Conservation (phyloP, 208 protist genomes). For the Hexamita inflata region DNA sequence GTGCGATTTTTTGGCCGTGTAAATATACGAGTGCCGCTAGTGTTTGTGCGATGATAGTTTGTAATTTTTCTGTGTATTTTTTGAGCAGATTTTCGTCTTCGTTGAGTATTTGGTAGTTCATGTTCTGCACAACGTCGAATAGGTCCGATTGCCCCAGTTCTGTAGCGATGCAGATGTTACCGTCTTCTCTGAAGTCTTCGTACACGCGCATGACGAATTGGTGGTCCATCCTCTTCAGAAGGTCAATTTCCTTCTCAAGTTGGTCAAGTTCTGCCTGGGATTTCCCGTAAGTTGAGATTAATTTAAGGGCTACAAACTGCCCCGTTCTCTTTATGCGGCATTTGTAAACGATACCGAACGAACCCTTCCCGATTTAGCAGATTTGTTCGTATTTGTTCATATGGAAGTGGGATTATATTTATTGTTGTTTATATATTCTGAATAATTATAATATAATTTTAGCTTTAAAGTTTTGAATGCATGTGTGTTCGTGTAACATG, state of each 20-base stretch:
- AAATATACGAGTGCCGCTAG: neutral
- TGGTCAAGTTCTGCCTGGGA: neutral
- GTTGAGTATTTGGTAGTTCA: neutral
- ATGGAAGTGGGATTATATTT: too few species aligned
- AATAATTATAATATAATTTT: too few species aligned
- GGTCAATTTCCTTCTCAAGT: neutral
- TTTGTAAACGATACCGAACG: constrained; percentile 22
- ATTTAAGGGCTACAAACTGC: constrained; percentile 19
- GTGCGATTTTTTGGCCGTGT: neutral
- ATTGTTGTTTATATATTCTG: too few species aligned
- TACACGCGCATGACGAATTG: neutral
- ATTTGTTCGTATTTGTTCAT: constrained; percentile 25
- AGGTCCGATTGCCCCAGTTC: constrained; percentile 20
- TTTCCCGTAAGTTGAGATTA: constrained; percentile 19
- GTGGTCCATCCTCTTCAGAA: neutral
- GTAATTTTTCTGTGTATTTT: too few species aligned
- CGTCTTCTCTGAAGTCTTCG: constrained; percentile 14
- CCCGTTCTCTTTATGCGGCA: constrained; percentile 18
- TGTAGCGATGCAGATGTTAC: constrained; percentile 9
- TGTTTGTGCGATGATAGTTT: neutral
- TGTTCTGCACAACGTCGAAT: neutral
- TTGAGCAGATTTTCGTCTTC: too few species aligned
- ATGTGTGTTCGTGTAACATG: too few species aligned
- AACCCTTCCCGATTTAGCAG: constrained; percentile 12
- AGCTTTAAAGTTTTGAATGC: too few species aligned